These are phyloP conservation scores for Fusarium veterinarium DNA, from an alignment of 2,329 filamentous ascomycete genomes.

Conservation along the genomic window DNA sequence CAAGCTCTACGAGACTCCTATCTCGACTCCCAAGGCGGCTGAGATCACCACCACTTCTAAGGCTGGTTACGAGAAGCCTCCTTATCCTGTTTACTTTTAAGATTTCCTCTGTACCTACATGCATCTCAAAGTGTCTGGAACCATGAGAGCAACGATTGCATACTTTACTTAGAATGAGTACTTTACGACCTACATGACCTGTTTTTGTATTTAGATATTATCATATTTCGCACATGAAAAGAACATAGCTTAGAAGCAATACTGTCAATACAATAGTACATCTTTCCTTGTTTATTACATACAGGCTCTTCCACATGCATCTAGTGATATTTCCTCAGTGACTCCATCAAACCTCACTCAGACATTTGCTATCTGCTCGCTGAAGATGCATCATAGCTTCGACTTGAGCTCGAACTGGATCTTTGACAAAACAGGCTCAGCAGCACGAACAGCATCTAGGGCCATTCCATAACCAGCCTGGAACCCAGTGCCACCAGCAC, in stretches of 20 bases:
- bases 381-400: not conserved
- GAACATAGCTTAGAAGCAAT: slow-evolving; percentile 24
- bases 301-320: not conserved
- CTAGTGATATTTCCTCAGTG: not conserved
- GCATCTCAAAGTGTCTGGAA: slow-evolving; percentile 22
- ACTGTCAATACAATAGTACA: slow-evolving; percentile 20
- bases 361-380: not conserved
- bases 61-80: slow-evolving; percentile 8
- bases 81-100: slow-evolving; percentile 21
- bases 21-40: not conserved
- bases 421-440: not conserved
- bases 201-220: slow-evolving; percentile 26
- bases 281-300: slow-evolving; percentile 5
- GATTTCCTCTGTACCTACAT: slow-evolving; percentile 3
- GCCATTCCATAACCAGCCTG: slow-evolving; percentile 7
- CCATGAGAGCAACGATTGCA: slow-evolving; percentile 8
- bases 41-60: not conserved
- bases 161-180: slow-evolving; percentile 17
- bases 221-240: slow-evolving; percentile 4
- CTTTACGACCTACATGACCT: slow-evolving; percentile 14
- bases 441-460: not conserved
- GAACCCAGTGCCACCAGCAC: not conserved
- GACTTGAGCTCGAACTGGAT: rapidly evolving
- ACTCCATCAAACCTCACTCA: not conserved
- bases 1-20: slow-evolving; percentile 23